These are phyloP conservation scores for Pichia nakasei DNA, from an alignment of 805 yeast genomes.

Conservation along the genomic window DNA sequence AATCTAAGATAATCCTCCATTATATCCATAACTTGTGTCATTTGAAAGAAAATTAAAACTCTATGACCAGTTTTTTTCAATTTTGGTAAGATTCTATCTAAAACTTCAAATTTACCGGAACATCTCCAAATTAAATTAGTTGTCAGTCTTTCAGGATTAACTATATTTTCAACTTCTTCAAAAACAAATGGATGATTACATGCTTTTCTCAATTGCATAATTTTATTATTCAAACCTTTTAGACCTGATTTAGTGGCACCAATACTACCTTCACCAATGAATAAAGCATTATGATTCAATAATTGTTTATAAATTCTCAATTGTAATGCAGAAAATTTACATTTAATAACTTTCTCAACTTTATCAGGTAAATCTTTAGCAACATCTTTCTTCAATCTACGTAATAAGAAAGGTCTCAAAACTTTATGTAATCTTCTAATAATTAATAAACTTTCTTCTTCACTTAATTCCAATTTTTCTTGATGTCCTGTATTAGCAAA, in stretches of 20 bases:
- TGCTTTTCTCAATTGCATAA: conserved; percentile 79
- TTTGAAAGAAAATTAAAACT: conserved; percentile 75
- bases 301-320: conserved; percentile 64
- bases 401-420: conserved; percentile 70
- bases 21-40: conserved; percentile 86
- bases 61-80: conserved; percentile 68
- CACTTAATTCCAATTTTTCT: conserved; percentile 71
- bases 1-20: conserved; percentile 76
- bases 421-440: conserved; percentile 83
- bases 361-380: conserved; percentile 82
- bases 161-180: conserved; percentile 67
- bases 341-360: conserved; percentile 73
- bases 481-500: conserved; percentile 79
- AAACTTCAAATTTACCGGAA: conserved; percentile 72
- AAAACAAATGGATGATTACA: conserved; percentile 86
- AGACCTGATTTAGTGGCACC: conserved; percentile 58
- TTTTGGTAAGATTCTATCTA: conserved; percentile 69
- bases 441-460: conserved; percentile 76
- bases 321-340: conserved; percentile 69
- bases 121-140: conserved; percentile 66
- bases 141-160: conserved; percentile 54
- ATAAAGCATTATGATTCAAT: conserved; percentile 61
- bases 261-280: conserved; percentile 50
- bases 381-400: conserved; percentile 81
- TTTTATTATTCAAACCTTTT: conserved; percentile 70